Evolutionary conservation across 208 protist genomes (phyloP).

Genomic region (Angomonas deanei): DNA sequence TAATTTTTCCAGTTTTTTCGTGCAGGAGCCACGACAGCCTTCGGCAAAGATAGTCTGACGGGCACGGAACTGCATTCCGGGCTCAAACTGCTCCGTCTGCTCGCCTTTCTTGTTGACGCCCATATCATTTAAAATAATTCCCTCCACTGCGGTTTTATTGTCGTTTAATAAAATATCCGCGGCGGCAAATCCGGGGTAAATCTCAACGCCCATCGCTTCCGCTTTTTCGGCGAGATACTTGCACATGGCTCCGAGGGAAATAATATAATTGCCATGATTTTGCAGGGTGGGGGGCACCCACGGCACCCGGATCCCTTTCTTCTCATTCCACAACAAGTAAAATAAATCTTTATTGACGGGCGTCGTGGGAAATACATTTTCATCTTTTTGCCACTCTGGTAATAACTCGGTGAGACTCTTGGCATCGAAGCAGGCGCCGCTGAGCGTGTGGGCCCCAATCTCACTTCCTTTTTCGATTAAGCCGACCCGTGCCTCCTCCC

Average conservation of each 20-base stretch:
- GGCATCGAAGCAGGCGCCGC: constrained; percentile 96
- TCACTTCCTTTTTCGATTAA: constrained; percentile 97
- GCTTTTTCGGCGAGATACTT: constrained; percentile 94
- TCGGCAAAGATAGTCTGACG: constrained; percentile 96
- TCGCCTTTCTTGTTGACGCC: constrained; percentile 90
- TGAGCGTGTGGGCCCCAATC: constrained; percentile 95
- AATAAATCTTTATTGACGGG: constrained; percentile 90
- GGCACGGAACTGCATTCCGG: constrained; percentile 94
- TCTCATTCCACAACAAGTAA: constrained; percentile 65
- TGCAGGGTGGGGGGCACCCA: constrained; percentile 73
- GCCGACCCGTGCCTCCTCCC: constrained; percentile 84
- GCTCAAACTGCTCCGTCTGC: constrained; percentile 90
- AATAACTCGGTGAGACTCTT: constrained; percentile 94
- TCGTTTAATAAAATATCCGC: constrained; percentile 70
- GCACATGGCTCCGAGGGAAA: constrained; percentile 89
- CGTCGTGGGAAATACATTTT: constrained; percentile 74
- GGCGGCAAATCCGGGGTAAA: constrained; percentile 94
- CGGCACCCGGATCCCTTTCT: constrained; percentile 42
- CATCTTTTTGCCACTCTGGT: constrained; percentile 89
- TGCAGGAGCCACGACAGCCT: constrained; percentile 95
- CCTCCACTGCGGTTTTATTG: constrained; percentile 36
- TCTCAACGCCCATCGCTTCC: constrained; percentile 95
- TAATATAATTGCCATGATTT: constrained; percentile 96
- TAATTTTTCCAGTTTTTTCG: constrained; percentile 88
- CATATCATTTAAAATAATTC: constrained; percentile 78